Conservation (phyloP, 164 flowering plant species). For the Berberis thunbergii region DNA sequence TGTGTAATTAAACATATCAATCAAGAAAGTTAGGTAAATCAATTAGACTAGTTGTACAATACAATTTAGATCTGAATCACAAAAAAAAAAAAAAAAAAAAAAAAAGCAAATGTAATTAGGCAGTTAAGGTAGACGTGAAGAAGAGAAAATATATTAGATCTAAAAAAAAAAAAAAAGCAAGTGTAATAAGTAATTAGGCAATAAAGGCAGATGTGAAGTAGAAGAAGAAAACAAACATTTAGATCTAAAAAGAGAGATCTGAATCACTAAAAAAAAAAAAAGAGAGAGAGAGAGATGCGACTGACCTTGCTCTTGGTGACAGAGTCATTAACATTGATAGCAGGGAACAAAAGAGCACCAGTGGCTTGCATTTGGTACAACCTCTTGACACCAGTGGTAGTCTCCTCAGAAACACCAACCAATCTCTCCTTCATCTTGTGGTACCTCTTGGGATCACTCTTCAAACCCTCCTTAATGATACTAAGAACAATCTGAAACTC, state of each 20-base stretch:
- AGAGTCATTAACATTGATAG: constrained; percentile 7
- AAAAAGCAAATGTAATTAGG: too few species aligned
- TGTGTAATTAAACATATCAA: too few species aligned
- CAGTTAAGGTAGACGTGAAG: too few species aligned
- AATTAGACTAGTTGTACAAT: too few species aligned
- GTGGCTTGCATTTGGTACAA: constrained; percentile 1
- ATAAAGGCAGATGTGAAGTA: not conserved
- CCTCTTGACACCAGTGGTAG: constrained; percentile 7
- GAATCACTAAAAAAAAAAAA: not conserved
- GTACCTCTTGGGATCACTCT: constrained; percentile 5
- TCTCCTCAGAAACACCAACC: constrained; percentile 9
- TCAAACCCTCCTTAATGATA: constrained; percentile 4
- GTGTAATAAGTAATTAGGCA: not conserved
- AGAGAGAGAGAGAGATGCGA: not conserved
- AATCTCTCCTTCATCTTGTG: constrained; percentile 5
- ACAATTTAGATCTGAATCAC: too few species aligned
- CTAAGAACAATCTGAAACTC: constrained; percentile 1
- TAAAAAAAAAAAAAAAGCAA: too few species aligned
- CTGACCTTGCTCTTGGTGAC: constrained; percentile 7
- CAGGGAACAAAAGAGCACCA: constrained; percentile 4
- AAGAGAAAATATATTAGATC: too few species aligned
- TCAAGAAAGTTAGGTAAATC: too few species aligned
- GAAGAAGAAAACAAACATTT: not conserved
- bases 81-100: too few species aligned
- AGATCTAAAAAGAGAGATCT: not conserved